These are phyloP conservation scores for Cylindrodendrum hubeiense DNA, from an alignment of 2,329 filamentous ascomycete genomes.

Conservation along the genomic window DNA sequence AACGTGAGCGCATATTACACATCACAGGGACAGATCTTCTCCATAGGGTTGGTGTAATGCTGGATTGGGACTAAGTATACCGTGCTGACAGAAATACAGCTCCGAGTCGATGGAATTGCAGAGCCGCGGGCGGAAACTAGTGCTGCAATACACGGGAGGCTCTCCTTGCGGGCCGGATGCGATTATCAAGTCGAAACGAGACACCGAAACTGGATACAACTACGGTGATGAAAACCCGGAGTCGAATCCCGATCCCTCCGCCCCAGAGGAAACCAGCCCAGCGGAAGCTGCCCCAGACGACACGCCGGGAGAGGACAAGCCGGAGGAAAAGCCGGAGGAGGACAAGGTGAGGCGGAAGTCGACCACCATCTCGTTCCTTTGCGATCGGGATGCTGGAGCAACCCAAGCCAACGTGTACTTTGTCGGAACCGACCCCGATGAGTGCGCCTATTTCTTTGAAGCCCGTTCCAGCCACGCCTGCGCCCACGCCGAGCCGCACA, in stretches of 20 bases:
- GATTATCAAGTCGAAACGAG: slow-evolving; percentile 44
- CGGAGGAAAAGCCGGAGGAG: slow-evolving; percentile 33
- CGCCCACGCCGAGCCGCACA: slow-evolving; percentile 74
- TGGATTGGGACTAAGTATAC: slow-evolving; percentile 10
- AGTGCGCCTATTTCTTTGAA: slow-evolving; percentile 97
- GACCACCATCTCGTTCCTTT: slow-evolving; percentile 91
- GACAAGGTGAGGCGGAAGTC: slow-evolving; percentile 72
- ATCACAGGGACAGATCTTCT: slow-evolving; percentile 74
- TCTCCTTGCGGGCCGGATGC: slow-evolving; percentile 74
- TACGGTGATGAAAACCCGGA: slow-evolving; percentile 42
- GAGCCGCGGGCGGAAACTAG: slow-evolving; percentile 78
- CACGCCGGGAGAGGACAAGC: slow-evolving; percentile 11
- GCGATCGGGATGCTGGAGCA: slow-evolving; percentile 82
- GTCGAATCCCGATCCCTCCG: slow-evolving; percentile 12
- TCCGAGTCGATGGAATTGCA: slow-evolving; percentile 64
- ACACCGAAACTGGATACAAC: slow-evolving; percentile 44
- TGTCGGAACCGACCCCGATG: slow-evolving; percentile 84
- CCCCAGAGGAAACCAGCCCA: not conserved
- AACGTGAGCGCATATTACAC: slow-evolving; percentile 86
- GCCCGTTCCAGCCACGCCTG: slow-evolving; percentile 89
- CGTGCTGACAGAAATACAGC: slow-evolving; percentile 38
- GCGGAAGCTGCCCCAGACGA: not conserved
- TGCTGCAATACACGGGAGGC: slow-evolving; percentile 82
- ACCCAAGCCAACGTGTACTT: slow-evolving; percentile 82
- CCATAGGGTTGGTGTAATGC: slow-evolving; percentile 73